These are phyloP conservation scores for Colletotrichum noveboracense DNA, from an alignment of 2,329 filamentous ascomycete species.

Conservation along the genomic window DNA sequence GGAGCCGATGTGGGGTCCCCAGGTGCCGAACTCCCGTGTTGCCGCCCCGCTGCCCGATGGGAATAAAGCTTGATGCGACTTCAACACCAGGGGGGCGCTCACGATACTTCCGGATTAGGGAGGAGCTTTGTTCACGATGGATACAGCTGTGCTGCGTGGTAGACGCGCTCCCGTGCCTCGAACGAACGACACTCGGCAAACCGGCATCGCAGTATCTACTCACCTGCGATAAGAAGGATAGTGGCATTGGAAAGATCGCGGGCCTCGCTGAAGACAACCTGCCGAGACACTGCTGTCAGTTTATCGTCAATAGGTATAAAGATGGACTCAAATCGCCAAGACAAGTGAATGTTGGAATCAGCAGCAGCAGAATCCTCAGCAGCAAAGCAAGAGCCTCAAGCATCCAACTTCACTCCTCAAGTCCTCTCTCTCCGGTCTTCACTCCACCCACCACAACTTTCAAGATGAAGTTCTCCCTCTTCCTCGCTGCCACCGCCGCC, in stretches of 20 bases:
- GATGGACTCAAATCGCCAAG: background rate
- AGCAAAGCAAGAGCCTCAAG: background rate
- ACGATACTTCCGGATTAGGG: constrained; percentile 9
- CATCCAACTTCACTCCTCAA: background rate
- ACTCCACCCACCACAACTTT: background rate
- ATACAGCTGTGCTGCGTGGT: background rate
- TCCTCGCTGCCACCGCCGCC: constrained; percentile 18
- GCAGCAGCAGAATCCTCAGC: background rate
- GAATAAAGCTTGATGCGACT: background rate
- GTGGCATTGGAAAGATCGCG: background rate
- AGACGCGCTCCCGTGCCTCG: background rate
- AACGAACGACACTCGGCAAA: background rate
- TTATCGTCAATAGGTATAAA: background rate
- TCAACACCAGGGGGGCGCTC: background rate
- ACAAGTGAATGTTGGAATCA: background rate
- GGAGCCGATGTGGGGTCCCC: background rate
- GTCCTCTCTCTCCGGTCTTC: background rate
- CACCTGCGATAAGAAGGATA: constrained; percentile 12
- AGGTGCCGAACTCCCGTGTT: background rate
- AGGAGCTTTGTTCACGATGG: background rate
- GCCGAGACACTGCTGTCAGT: background rate
- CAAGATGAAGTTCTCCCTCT: constrained; percentile 18
- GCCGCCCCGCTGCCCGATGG: background rate
- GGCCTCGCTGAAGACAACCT: background rate
- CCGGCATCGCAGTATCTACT: constrained; percentile 2